Base-by-base conservation (phyloP, 2,329 filamentous ascomycete genomes). In the Calonectria pteridis region DNA sequence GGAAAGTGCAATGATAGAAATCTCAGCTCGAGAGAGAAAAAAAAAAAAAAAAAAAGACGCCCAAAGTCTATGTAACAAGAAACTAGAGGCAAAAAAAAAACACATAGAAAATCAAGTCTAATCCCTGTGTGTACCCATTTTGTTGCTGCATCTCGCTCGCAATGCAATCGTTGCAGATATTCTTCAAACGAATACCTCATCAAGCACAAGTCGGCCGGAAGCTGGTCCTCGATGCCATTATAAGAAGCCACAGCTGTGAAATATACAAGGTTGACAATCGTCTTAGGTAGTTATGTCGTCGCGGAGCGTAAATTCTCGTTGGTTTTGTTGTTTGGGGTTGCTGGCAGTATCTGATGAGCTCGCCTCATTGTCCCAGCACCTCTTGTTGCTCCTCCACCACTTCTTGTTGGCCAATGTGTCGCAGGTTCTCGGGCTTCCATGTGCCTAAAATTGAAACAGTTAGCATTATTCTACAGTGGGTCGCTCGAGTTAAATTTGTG, bases 381-480 rank as follows among this genome's bases (percentile, higher is more conserved):
- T 77, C 76, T n/a, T 80, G 74, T 43, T 77, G 64, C 6, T 80
- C 71, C 10, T 76, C 72, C 20, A 73, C 55, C 74, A 81, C 76
- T 76, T 89, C 87, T 46, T 46, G 43, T 10, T 46, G n/a, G 78
- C 93, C 93, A 78, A 95, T 94, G 79, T 94, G 92, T 76, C 93
- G 89, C 81, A 94, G 91, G 78, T 84, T 89, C 81, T 94, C 93
- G 29, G 93, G 93, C 83, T 95, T 95, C 93, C 93, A 95, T 4
- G 92, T 93, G 63, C 93, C 93, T 95, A 79, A 11, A 26, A n/a
- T 29, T 6, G 6, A 29, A 9, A 13, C 26, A 11, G 51, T 75
- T 49, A 76, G 53, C 35, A 65, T 62, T 35, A 11, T 11, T n/a
- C 10, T n/a, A 46, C 11, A n/a, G 10, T 2, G 49, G 2, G 2